Percentiles rank a stretch among this genome's conserved stretches.
Conservation (phyloP, 768 basidiomycete species). For the Leccinum fibrillosum region DNA sequence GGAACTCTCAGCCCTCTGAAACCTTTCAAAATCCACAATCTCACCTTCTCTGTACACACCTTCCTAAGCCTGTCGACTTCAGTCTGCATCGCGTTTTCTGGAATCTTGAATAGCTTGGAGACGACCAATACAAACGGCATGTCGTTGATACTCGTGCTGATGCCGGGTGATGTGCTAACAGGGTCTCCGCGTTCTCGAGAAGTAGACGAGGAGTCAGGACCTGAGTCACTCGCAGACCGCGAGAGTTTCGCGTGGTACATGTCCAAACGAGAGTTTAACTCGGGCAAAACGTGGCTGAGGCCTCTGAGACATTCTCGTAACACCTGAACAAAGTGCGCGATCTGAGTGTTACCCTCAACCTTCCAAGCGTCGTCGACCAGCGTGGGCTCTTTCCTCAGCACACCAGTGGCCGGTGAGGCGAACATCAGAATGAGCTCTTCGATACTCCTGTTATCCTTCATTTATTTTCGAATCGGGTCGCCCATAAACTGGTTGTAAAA, state of each 20-base stretch:
- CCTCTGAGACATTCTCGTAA: slow-evolving; percentile 74
- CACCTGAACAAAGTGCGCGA: slow-evolving; percentile 83
- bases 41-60: slow-evolving; percentile 74
- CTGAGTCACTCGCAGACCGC: slow-evolving; percentile 59
- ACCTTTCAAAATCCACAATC: not conserved
- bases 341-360: slow-evolving; percentile 86
- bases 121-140: slow-evolving; percentile 77
- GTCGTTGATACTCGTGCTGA: slow-evolving; percentile 53
- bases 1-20: slow-evolving; percentile 1
- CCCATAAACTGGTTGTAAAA: slow-evolving; percentile 91
- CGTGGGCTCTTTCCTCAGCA: slow-evolving; percentile 86
- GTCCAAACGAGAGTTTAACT: slow-evolving; percentile 79
- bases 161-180: slow-evolving; percentile 34
- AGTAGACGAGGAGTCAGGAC: slow-evolving; percentile 61
- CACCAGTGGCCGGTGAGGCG: slow-evolving; percentile 83
- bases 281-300: slow-evolving; percentile 76
- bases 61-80: slow-evolving; percentile 69
- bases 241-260: slow-evolving; percentile 80
- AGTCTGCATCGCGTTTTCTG: slow-evolving; percentile 60
- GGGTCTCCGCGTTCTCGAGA: slow-evolving; percentile 56
- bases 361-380: slow-evolving; percentile 90
- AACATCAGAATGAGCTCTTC: slow-evolving; percentile 97
- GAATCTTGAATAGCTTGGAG: slow-evolving; percentile 70
- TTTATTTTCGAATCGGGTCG: slow-evolving; percentile 76
- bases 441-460: slow-evolving; percentile 96